Evolutionary conservation across 805 yeast genomes (phyloP), one percentile per base, ranked within the genome.

Genomic region (Saccharomycopsis fodiens): DNA sequence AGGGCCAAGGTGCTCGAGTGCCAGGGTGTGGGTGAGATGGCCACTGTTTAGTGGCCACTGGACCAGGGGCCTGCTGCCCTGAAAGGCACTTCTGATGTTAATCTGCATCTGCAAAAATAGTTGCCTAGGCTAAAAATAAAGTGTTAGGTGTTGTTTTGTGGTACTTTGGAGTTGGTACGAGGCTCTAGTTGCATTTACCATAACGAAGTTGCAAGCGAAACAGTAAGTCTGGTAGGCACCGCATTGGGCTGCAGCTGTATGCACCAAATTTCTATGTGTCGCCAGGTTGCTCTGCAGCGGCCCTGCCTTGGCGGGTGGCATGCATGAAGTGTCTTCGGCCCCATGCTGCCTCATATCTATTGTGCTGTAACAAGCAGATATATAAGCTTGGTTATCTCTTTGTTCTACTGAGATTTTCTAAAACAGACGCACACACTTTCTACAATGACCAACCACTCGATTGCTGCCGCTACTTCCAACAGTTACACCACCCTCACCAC

Each of bases 1-100:
- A 63, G 63, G 46, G 66, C 67, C 19, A 67, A 25, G 10, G 10
- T n/a, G n/a, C n/a, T n/a, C n/a, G n/a, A n/a, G n/a, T n/a, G n/a
- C n/a, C n/a, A n/a, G n/a, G n/a, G n/a, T n/a, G n/a, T n/a, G n/a
- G n/a, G n/a, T n/a, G n/a, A n/a, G n/a, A n/a, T n/a, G n/a, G n/a
- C n/a, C n/a, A n/a, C n/a, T n/a, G n/a, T n/a, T n/a, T n/a, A n/a
- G n/a, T n/a, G n/a, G n/a, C n/a, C n/a, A n/a, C n/a, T n/a, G n/a
- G n/a, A n/a, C n/a, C n/a, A n/a, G n/a, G n/a, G n/a, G n/a, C n/a
- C n/a, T n/a, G n/a, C n/a, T n/a, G n/a, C n/a, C n/a, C n/a, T n/a
- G n/a, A n/a, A n/a, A n/a, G n/a, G n/a, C n/a, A n/a, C n/a, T n/a
- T n/a, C n/a, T n/a, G n/a, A n/a, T n/a, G n/a, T n/a, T n/a, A n/a